Evolutionary conservation across 2,329 filamentous ascomycete species (phyloP).

Genomic region (Chrysoporthe deuterocubensis): DNA sequence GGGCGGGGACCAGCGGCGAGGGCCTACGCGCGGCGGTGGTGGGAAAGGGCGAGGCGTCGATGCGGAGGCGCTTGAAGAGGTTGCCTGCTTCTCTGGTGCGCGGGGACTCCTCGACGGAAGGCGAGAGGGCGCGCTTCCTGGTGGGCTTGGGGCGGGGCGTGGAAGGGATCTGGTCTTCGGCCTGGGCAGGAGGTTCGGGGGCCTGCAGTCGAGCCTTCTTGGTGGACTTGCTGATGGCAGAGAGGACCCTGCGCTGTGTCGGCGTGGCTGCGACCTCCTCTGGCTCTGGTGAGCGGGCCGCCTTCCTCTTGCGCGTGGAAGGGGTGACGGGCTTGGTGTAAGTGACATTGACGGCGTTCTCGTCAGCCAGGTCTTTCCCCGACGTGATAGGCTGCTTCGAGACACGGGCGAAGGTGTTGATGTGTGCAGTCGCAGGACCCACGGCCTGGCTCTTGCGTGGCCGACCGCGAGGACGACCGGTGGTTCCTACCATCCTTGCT

Average conservation of each 20-base stretch:
- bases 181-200: slow-evolving; percentile 9
- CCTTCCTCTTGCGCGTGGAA: slow-evolving; percentile 42
- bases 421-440: slow-evolving; percentile 33
- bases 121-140: slow-evolving; percentile 30
- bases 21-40: slow-evolving; percentile 32
- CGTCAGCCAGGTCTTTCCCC: slow-evolving; percentile 35
- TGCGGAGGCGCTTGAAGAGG: slow-evolving; percentile 47
- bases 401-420: slow-evolving; percentile 51
- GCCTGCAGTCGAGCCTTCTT: slow-evolving; percentile 26
- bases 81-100: slow-evolving; percentile 38
- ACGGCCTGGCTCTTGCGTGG: slow-evolving; percentile 22
- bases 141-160: slow-evolving; percentile 21
- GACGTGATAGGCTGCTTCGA: slow-evolving; percentile 45
- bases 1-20: slow-evolving; percentile 33
- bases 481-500: slow-evolving; percentile 21
- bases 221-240: slow-evolving; percentile 4
- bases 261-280: slow-evolving; percentile 30
- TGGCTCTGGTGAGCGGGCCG: slow-evolving; percentile 35
- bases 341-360: slow-evolving; percentile 35
- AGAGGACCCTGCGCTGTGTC: slow-evolving; percentile 11
- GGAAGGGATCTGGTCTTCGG: slow-evolving; percentile 33
- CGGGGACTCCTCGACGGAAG: slow-evolving; percentile 30
- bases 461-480: slow-evolving; percentile 20
- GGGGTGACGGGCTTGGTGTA: slow-evolving; percentile 32
- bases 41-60: slow-evolving; percentile 42